These are phyloP conservation scores for Extremus antarcticus DNA, from an alignment of 495 filamentous ascomycete species.

Conservation along the genomic window DNA sequence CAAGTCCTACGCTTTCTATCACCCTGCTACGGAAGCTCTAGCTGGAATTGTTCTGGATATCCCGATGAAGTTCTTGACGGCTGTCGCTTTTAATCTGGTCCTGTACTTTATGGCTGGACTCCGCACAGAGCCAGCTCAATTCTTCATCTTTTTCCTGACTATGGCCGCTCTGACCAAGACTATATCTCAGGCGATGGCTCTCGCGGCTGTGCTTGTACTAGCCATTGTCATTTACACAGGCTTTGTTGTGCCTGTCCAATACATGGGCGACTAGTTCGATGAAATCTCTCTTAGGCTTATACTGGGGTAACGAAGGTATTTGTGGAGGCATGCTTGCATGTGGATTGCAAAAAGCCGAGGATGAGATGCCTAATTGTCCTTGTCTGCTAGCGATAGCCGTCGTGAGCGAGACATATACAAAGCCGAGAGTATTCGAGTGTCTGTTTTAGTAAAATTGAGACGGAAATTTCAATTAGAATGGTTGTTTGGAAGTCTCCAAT, in stretches of 20 bases:
- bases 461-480: too few relatives aligned
- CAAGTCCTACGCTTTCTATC: conserved; percentile 71
- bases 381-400: too few relatives aligned
- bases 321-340: too few relatives aligned
- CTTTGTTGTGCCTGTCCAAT: conserved; percentile 43
- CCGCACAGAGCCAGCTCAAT: conserved; percentile 64
- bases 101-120: conserved; percentile 79
- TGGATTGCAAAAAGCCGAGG: too few relatives aligned
- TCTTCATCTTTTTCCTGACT: conserved; percentile 64
- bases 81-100: conserved; percentile 51
- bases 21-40: conserved; percentile 64
- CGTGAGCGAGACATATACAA: too few relatives aligned
- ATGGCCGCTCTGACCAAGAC: conserved; percentile 36
- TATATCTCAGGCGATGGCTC: conserved; percentile 40
- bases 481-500: too few relatives aligned
- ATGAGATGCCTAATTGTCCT: too few relatives aligned
- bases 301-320: too few relatives aligned
- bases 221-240: conserved; percentile 72
- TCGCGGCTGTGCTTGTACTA: conserved; percentile 38
- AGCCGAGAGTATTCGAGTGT: too few relatives aligned
- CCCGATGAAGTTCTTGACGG: conserved; percentile 42
- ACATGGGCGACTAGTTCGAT: too few relatives aligned
- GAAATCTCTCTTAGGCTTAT: too few relatives aligned
- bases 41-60: conserved; percentile 66
- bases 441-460: too few relatives aligned